These are phyloP conservation scores for Astrephomene gubernaculifera DNA, from an alignment of 139 green algal species.

Conservation along the genomic window DNA sequence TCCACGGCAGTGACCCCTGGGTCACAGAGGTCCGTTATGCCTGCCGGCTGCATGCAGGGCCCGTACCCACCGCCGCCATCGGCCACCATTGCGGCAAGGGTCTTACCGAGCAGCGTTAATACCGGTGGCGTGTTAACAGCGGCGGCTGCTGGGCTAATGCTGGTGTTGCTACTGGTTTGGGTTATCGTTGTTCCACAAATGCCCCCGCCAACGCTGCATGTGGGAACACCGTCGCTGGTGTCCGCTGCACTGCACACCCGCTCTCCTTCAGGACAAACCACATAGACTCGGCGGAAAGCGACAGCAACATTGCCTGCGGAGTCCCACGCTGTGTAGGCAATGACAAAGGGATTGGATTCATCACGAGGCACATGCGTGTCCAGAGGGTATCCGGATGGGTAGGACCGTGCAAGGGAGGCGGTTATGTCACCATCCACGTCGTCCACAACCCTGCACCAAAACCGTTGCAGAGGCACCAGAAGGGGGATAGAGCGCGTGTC, in stretches of 20 bases:
- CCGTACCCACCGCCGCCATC: background rate
- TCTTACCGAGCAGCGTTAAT: background rate
- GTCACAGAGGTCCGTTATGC: conserved; percentile 10
- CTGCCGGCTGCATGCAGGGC: background rate
- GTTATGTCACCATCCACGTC: conserved; percentile 36
- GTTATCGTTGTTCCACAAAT: conserved; percentile 3
- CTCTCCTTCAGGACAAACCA: conserved; percentile 25
- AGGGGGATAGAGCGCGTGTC: too few relatives aligned
- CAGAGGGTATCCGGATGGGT: background rate
- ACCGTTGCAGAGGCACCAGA: too few relatives aligned
- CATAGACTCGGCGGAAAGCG: conserved; percentile 37
- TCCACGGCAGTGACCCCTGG: conserved; percentile 19
- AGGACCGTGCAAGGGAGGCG: background rate
- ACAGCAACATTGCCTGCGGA: conserved; percentile 13
- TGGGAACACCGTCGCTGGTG: background rate
- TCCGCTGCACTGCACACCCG: background rate
- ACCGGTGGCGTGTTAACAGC: background rate
- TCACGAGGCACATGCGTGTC: conserved; percentile 11
- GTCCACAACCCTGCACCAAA: conserved; percentile 23
- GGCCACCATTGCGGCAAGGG: background rate
- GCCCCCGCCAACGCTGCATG: conserved; percentile 9
- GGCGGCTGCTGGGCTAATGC: background rate
- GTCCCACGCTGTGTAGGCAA: conserved; percentile 31
- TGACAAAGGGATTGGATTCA: conserved; percentile 14
- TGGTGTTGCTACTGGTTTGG: too few relatives aligned